Evolutionary conservation across 2,329 filamentous ascomycete genomes (phyloP).

Genomic region (Claviceps sp.): DNA sequence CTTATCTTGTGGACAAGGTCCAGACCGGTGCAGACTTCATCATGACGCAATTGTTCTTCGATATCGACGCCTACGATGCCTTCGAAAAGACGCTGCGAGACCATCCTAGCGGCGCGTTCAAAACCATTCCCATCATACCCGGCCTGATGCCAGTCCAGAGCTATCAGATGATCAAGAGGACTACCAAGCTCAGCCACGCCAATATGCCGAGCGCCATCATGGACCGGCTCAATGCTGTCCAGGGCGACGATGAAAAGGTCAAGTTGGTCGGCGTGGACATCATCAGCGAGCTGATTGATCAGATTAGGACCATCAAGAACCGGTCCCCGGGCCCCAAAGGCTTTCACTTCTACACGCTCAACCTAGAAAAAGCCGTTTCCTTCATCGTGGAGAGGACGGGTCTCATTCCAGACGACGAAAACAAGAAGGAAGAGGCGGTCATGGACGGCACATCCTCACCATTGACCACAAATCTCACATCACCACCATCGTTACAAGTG

Average conservation of each 20-base stretch:
- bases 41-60: conserved; percentile 97
- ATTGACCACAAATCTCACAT: conserved; percentile 5
- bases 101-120: conserved; percentile 76
- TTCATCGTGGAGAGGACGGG: conserved; percentile 78
- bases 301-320: conserved; percentile 53
- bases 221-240: conserved; percentile 56
- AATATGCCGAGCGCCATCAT: conserved; percentile 61
- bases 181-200: conserved; percentile 88
- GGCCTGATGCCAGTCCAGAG: conserved; percentile 96
- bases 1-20: conserved; percentile 81
- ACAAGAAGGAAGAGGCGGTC: conserved; percentile 35
- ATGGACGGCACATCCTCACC: conserved; percentile 25
- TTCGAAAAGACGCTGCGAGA: conserved; percentile 68
- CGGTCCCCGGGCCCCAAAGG: conserved; percentile 51
- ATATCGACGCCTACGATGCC: conserved; percentile 64
- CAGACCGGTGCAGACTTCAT: conserved; percentile 91
- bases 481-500: conserved; percentile 25
- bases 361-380: conserved; percentile 88
- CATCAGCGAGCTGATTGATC: conserved; percentile 68
- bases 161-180: conserved; percentile 88
- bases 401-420: conserved; percentile 57
- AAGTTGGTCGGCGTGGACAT: conserved; percentile 73
- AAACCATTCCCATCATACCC: conserved; percentile 77
- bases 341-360: conserved; percentile 96
- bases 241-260: conserved; percentile 67